Conservation (phyloP, 257 asterid genomes). For the Vinca minor region DNA sequence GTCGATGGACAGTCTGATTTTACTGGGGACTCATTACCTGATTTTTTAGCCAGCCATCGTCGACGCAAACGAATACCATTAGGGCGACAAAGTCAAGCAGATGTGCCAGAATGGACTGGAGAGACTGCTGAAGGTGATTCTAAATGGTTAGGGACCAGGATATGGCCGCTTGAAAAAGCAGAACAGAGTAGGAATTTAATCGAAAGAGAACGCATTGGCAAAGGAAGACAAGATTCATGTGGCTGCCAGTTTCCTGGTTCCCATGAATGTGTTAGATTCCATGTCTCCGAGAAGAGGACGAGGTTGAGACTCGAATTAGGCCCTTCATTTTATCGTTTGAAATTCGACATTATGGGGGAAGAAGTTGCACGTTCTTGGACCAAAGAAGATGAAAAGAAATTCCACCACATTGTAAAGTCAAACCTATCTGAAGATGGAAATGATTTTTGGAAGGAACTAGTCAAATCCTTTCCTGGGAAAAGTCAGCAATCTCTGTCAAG, state of each 20-base stretch:
- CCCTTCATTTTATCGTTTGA: slow-evolving; percentile 28
- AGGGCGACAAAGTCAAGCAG: slow-evolving; percentile 13
- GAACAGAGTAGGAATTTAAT: slow-evolving; percentile 26
- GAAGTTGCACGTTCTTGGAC: slow-evolving; percentile 31
- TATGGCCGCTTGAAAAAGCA: slow-evolving; percentile 31
- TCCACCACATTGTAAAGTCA: slow-evolving; percentile 22
- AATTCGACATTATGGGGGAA: slow-evolving; percentile 28
- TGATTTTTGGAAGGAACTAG: slow-evolving; percentile 33
- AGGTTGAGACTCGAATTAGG: slow-evolving; percentile 33
- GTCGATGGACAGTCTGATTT: slow-evolving; percentile 5
- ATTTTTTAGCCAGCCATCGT: not conserved
- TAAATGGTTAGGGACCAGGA: slow-evolving; percentile 32
- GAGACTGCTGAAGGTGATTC: slow-evolving; percentile 35
- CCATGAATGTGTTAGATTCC: slow-evolving; percentile 30
- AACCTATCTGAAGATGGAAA: slow-evolving; percentile 18
- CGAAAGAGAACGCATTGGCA: slow-evolving; percentile 37
- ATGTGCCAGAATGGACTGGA: slow-evolving; percentile 19
- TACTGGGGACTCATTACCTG: slow-evolving; percentile 1
- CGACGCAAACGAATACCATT: slow-evolving; percentile 6
- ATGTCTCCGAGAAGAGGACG: slow-evolving; percentile 25
- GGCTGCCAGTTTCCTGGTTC: slow-evolving; percentile 37
- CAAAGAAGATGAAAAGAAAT: slow-evolving; percentile 27
- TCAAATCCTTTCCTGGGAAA: slow-evolving; percentile 25
- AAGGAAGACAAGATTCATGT: slow-evolving; percentile 38
- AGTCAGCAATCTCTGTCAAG: slow-evolving; percentile 21